Evolutionary conservation across 495 filamentous ascomycete genomes (phyloP).

Genomic region (Penicillium canariense): DNA sequence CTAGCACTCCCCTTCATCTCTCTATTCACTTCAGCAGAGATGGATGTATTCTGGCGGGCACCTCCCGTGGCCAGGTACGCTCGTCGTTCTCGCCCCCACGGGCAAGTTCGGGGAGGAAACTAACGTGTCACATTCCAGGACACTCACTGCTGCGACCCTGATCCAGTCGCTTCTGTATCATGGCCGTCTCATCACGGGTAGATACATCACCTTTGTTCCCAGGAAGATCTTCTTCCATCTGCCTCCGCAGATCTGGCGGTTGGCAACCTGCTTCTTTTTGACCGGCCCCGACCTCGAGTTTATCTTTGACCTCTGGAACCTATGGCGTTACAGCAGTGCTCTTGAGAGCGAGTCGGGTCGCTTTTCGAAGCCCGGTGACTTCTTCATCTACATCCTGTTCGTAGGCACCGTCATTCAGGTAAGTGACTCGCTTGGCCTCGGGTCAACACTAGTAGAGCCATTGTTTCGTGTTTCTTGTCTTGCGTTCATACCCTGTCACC

Average conservation of each 20-base stretch:
- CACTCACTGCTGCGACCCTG: slow-evolving; percentile 66
- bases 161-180: slow-evolving; percentile 59
- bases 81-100: slow-evolving; percentile 1
- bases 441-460: slow-evolving; percentile 5
- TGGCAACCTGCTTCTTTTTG: slow-evolving; percentile 70
- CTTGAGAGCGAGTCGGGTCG: slow-evolving; percentile 60
- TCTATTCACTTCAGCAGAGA: slow-evolving; percentile 12
- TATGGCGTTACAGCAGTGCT: slow-evolving; percentile 63
- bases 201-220: slow-evolving; percentile 57
- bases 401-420: slow-evolving; percentile 59
- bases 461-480: slow-evolving; percentile 16
- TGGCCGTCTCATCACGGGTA: slow-evolving; percentile 54
- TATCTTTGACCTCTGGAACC: slow-evolving; percentile 79
- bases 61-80: slow-evolving; percentile 69
- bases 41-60: slow-evolving; percentile 69
- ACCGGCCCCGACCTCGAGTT: slow-evolving; percentile 62
- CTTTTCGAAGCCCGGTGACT: slow-evolving; percentile 64
- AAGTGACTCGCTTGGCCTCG: slow-evolving; percentile 38
- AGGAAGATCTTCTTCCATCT: slow-evolving; percentile 53
- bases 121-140: slow-evolving; percentile 49
- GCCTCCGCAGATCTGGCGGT: slow-evolving; percentile 67
- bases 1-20: slow-evolving; percentile 3
- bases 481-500: slow-evolving; percentile 43
- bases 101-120: slow-evolving; percentile 3
- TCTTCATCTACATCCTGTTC: slow-evolving; percentile 65